Evolutionary conservation across 371 early-diverging fungal species (phyloP), one percentile per base, ranked within the genome.

Genomic region (Syncephalis fuscata): DNA sequence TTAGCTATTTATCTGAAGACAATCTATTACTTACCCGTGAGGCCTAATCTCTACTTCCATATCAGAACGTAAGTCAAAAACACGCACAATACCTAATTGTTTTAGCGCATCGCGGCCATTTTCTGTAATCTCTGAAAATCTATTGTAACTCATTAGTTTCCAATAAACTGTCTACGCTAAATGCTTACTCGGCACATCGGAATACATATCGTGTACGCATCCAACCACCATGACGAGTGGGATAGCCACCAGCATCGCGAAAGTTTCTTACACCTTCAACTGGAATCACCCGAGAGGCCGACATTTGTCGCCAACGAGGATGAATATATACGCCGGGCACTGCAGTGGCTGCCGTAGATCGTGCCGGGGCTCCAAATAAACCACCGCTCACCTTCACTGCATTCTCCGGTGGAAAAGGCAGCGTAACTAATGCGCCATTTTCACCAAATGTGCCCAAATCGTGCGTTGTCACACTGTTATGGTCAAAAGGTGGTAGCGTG

Each of bases 91-190:
- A 53, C 68, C 65, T 16, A 75, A 54, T 32, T 59, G 52, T 32
- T 59, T 53, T 27, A 75, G 52, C 17, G 64, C 64, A 24, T 58
- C 50, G 25, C 66, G 61, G n/a, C 76, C 76, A 20, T 64, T 55
- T 20, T 59, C 49, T 8, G 68, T 68, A 14, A 70, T 65, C 47
- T 57, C 57, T 4, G 64, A 65, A 8, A 71, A 51, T 48, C 71
- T 71, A 49, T 21, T 3, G 38, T 1, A 87, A 88, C 39, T 88
- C 71, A 52, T 88, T 87, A 60, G 87, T 89, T 40, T 86, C 88
- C 21, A 85, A 84, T 14, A 84, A 81, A 62, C 88, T 87, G 54
- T 89, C 86, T 24, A n/a, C n/a, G n/a, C n/a, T 4, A 11, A 4
- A 32, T 11, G 54, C 66, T 47, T 61, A 67, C 65, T 68, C 59